Evolutionary conservation across 1,139 yeast genomes (phyloP).

Genomic region (Saccharomyces pastorianus): DNA sequence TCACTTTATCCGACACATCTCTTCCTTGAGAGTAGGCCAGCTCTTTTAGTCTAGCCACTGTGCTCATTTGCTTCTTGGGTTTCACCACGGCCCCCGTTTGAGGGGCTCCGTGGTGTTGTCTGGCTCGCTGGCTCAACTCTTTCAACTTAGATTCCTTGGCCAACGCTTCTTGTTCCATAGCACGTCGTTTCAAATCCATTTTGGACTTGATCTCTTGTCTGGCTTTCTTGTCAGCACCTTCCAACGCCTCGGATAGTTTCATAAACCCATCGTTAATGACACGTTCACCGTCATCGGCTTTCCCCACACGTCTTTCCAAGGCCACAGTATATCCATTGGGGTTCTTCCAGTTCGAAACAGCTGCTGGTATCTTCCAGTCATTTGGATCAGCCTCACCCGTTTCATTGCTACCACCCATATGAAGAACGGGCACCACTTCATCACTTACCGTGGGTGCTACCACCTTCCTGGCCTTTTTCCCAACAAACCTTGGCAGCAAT

Average conservation of each 20-base stretch:
- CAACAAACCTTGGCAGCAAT: conserved; percentile 58
- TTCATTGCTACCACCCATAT: background rate
- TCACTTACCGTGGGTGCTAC: conserved; percentile 64
- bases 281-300: conserved; percentile 32
- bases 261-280: conserved; percentile 55
- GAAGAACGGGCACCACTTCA: conserved; percentile 38
- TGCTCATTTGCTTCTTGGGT: conserved; percentile 41
- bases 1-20: conserved; percentile 48
- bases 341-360: conserved; percentile 93
- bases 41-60: conserved; percentile 38
- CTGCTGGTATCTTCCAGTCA: conserved; percentile 80
- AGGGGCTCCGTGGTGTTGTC: background rate
- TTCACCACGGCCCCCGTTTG: background rate
- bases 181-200: conserved; percentile 46
- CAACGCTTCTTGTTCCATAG: conserved; percentile 47
- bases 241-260: conserved; percentile 62
- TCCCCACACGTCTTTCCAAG: conserved; percentile 65
- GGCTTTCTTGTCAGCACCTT: conserved; percentile 65
- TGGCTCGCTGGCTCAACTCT: conserved; percentile 50
- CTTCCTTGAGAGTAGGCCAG: conserved; percentile 42
- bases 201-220: conserved; percentile 59
- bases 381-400: background rate
- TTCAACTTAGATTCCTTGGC: conserved; percentile 55
- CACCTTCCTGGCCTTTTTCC: conserved; percentile 65
- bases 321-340: conserved; percentile 84